Base-by-base conservation (phyloP, 192 early-diverging fungal species). In the Chytriomyces confervae region DNA sequence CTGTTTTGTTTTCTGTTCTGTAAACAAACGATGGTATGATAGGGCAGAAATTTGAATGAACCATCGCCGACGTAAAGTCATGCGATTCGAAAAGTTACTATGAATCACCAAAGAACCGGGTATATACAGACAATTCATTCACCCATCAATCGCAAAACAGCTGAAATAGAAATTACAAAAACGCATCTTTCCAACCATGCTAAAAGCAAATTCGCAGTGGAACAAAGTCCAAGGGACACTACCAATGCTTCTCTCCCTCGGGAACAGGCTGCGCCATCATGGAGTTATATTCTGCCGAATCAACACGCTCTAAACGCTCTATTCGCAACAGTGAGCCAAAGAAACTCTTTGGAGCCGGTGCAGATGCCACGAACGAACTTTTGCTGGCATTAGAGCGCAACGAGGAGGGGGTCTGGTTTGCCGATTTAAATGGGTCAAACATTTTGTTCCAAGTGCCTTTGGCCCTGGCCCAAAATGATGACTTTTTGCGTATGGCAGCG, bases 31-130 rank as follows among this genome's bases (percentile, higher is more conserved):
- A 86, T 93, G 92, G 92, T 93, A 93, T 27, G 0, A 27, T 27
- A 91, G 90, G 90, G 89, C 90, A 93, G 91, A 92, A 90, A 92
- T 92, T 92, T 91, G 91, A 93, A 91, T 91, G 89, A 91, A 87
- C 86, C 91, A 91, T 89, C 90, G 86, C 86, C 83, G 82, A 84
- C 88, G 78, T 84, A 91, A 88, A 85, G 86, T 86, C 86, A 77
- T 88, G 84, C 90, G 88, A 88, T 92, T 91, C 85, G 90, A 88
- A 85, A 85, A 91, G 89, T 91, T 92, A 92, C 88, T 85, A 90
- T 92, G 89, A 91, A 75, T 89, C 88, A 89, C 85, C 89, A 81
- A 81, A 49, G 72, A 51, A 88, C n/a, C 11, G n/a, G 0, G 10
- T 57, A 20, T 20, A 18, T 13, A 60, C 16, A 18, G 53, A 20